Evolutionary conservation across 73 alveolate genomes (phyloP), one percentile per base, ranked within the genome.

Genomic region (Paramecium sonneborni): DNA sequence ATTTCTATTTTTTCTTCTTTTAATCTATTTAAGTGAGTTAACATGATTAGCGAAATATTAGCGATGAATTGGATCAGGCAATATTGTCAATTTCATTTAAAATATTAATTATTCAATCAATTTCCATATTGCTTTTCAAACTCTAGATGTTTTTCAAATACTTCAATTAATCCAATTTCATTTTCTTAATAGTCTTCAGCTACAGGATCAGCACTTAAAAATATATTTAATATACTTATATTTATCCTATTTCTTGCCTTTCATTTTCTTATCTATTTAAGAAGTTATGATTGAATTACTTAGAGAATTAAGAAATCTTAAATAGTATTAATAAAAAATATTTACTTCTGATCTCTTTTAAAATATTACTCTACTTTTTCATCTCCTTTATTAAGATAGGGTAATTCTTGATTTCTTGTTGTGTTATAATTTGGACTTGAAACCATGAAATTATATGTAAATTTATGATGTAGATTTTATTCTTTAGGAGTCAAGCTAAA

Each of bases 111-210:
- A 21, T n/a, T 52, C 68, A 62, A 72, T 72, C 86, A 72, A 72
- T 72, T 32, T 37, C 55, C 86, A 38, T 35, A 79, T 44, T 79
- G 10, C 18, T 79, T 79, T 79, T 79, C 90, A 79, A 79, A 79
- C 43, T 79, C 90, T 1, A 79, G 74, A 24, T 79, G 90, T 46
- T 79, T 79, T 44, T 79, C 90, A 44, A 79, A 79, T 18, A 24
- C 69, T 79, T 79, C 90, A 8, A 79, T 79, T 14, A 79, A 79
- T 24, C 55, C 90, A n/a, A 43, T 24, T 41, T 79, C 90, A 46
- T 79, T 79, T 43, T 79, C 90, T 15, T 21, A 18, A 79, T 79
- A 79, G 18, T 46, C 74, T 79, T 39, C 18, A 38, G 24, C 18
- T 0, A 20, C 30, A 11, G 69, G 26, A n/a, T 79, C 90, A n/a